Evolutionary conservation across 78 protist species (phyloP), one percentile per base, ranked within the genome.

Genomic region (Dictyostelium intermedium): DNA sequence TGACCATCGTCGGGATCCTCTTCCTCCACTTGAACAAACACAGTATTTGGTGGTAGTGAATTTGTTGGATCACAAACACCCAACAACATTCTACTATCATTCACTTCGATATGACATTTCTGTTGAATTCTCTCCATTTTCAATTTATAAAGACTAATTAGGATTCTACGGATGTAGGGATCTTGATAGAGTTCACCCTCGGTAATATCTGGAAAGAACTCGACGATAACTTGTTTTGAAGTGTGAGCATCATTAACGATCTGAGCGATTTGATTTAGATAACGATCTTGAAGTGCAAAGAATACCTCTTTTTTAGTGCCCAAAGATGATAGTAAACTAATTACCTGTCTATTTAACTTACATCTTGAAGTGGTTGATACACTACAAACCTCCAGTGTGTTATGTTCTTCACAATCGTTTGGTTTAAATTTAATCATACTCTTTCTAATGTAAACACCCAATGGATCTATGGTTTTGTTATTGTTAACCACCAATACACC

Each of bases 11-110:
- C 39, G n/a, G 35, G 35, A 73, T 73, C 80, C 6, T 41, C 82
- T 11, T 74, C 41, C 11, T 92, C 85, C 0, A 85, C 0, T 9
- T 56, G 86, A 18, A 95, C 37, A 30, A 47, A 95, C 0, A 95
- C 92, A 0, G 87, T 83, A 27, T 84, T 85, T 7, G 20, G 35
- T 30, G 60, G 74, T n/a, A 95, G n/a, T 1, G 25, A 8, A 2
- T 20, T 61, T 1, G 93, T 87, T 13, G 82, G 91, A 56, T 95
- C 97, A 23, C 32, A 16, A 5, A 92, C 92, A 34, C 97, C 97
- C 30, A 95, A 35, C 5, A 72, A 60, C 34, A 13, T 32, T 45
- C 91, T 35, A 34, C 79, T 43, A 23, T 91, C 27, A 3, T 50
- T 47, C 0, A 92, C 27, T 13, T 14, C 81, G 3, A 92, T 66